Conservation (phyloP, 495 filamentous ascomycete genomes). For the Xylaria venustula region DNA sequence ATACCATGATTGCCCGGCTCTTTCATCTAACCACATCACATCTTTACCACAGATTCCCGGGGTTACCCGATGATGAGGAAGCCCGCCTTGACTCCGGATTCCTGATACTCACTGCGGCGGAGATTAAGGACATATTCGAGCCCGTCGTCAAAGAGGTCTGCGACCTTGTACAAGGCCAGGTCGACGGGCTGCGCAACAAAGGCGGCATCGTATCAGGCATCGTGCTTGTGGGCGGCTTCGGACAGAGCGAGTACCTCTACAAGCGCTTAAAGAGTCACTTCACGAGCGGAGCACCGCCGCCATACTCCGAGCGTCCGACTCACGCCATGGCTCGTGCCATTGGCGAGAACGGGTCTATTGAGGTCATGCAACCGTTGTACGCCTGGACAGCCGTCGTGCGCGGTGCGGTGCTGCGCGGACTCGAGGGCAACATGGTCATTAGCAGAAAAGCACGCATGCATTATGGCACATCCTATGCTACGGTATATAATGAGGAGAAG, state of each 20-base stretch:
- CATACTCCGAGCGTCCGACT: slow-evolving; percentile 64
- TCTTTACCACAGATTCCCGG: slow-evolving; percentile 52
- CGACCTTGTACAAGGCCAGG: slow-evolving; percentile 60
- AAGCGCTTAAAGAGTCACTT: slow-evolving; percentile 63
- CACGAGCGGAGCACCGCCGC: slow-evolving; percentile 60
- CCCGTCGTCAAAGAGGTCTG: slow-evolving; percentile 64
- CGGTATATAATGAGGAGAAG: slow-evolving; percentile 68
- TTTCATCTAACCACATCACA: background rate
- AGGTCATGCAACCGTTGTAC: slow-evolving; percentile 75
- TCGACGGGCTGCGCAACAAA: slow-evolving; percentile 57
- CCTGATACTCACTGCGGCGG: slow-evolving; percentile 57
- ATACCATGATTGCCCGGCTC: background rate
- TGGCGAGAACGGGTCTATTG: slow-evolving; percentile 50
- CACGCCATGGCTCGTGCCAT: slow-evolving; percentile 43
- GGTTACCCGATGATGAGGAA: slow-evolving; percentile 65
- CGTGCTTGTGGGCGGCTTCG: slow-evolving; percentile 69
- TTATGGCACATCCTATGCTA: slow-evolving; percentile 77
- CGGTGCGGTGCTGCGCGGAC: slow-evolving; percentile 63
- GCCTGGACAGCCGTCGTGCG: slow-evolving; percentile 77
- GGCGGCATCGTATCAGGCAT: slow-evolving; percentile 65
- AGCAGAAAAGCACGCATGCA: slow-evolving; percentile 65
- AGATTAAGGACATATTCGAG: slow-evolving; percentile 64
- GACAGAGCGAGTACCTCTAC: slow-evolving; percentile 68
- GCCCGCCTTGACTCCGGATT: slow-evolving; percentile 64
- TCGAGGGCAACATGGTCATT: slow-evolving; percentile 71